Conservation (phyloP, 2,329 filamentous ascomycete genomes). For the Stemphylium beticola region DNA sequence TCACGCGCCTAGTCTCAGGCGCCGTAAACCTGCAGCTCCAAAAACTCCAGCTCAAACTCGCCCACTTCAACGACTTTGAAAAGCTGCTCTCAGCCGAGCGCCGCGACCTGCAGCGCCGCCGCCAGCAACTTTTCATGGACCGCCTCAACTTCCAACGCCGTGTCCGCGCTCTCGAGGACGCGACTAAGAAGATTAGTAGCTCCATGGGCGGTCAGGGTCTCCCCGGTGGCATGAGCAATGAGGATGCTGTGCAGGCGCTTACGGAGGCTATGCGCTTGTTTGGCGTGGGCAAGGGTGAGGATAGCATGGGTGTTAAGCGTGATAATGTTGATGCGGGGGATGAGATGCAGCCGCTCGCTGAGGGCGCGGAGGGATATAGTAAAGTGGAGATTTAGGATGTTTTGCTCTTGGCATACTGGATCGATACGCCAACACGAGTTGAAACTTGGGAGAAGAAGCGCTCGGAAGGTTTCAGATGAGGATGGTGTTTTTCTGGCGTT, state of each 20-base stretch:
- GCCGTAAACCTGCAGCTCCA: constrained; percentile 93
- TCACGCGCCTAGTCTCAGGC: constrained; percentile 89
- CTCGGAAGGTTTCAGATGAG: background rate
- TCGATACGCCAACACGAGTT: too few species aligned
- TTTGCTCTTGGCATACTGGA: too few species aligned
- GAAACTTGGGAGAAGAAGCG: background rate
- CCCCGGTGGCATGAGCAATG: constrained; percentile 38
- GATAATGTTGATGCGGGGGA: constrained; percentile 35
- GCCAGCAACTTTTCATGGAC: constrained; percentile 93
- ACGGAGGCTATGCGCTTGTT: constrained; percentile 43
- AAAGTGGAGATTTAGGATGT: constrained; percentile 42
- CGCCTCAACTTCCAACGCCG: constrained; percentile 87
- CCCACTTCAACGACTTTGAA: constrained; percentile 97
- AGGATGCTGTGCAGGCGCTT: constrained; percentile 44
- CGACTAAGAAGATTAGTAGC: constrained; percentile 60
- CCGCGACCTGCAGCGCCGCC: constrained; percentile 86
- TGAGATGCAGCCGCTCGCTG: constrained; percentile 34
- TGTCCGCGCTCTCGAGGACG: constrained; percentile 81
- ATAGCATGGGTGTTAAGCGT: constrained; percentile 41
- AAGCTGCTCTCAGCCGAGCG: constrained; percentile 89
- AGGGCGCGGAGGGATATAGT: constrained; percentile 42
- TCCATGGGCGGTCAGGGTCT: constrained; percentile 40
- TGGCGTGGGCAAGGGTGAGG: constrained; percentile 47
- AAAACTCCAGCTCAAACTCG: constrained; percentile 93
- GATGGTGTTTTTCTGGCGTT: background rate